Base-by-base conservation (phyloP, 2,329 filamentous ascomycete species). In the Venturiaceae sp. region DNA sequence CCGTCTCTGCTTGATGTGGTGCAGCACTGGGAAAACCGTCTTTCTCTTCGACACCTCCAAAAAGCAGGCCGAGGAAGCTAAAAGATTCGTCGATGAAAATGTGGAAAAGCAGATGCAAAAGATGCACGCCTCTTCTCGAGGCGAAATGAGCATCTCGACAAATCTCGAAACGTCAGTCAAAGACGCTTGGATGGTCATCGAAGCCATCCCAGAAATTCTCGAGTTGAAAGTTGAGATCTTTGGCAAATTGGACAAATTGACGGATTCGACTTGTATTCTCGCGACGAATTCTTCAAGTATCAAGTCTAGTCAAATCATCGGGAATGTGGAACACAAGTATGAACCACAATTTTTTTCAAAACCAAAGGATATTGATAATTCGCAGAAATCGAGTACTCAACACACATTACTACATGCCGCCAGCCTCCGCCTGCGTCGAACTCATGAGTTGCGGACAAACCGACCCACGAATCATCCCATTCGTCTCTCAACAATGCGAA, bases 391-490 rank as follows among this genome's bases (percentile, higher is more conserved):
- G 75, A 0, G 67, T 80, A 2, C 64, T 79, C 37, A 82, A 82
- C 61, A 77, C 75, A 60, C 80, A 83, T 58, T 82, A 73, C 63
- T 72, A 71, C 53, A 77, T 77, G 75, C 77, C 74, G 0, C 77
- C 74, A 0, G 64, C 64, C n/a, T 73, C 71, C 13, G 28, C 28
- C 61, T 68, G 75, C 2, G 78, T 82, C 2, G 80, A 83, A 64
- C 66, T 83, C 6, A 82, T 83, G 80, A 80, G 79, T 0, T 66
- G 72, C 57, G 79, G 79, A 0, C 62, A 70, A 23, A 82, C 80
- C 0, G 62, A 71, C 9, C 58, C 63, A 0, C 66, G 62, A 1
- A 72, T 81, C 4, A 74, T 82, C 50, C 69, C 72, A 0, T 80
- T 80, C 60, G 61, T 82, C 46, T 68, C 68, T 2, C 67, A 74